Conservation (phyloP, 331 rosid species). For the Arachis monticola region DNA sequence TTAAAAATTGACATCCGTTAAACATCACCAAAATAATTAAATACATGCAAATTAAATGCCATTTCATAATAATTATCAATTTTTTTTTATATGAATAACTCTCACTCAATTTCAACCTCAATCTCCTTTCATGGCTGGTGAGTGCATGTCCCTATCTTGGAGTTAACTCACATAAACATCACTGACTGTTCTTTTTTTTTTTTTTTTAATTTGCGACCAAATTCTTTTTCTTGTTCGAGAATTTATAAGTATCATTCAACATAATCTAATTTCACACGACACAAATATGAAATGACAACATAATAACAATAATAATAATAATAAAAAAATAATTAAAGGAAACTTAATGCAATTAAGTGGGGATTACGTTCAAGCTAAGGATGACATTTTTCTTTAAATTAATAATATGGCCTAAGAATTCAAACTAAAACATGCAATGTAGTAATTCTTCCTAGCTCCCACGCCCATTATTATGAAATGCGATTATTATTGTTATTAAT, state of each 20-base stretch:
- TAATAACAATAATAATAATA: neutral
- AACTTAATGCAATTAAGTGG: neutral
- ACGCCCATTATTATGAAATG: neutral
- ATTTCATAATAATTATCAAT: conserved; percentile 1
- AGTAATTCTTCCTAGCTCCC: neutral
- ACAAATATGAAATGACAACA: neutral
- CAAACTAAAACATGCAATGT: conserved; percentile 12
- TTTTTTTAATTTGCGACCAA: conserved; percentile 38
- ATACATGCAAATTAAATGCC: conserved; percentile 4
- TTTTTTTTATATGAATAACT: neutral
- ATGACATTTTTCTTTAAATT: conserved; percentile 17
- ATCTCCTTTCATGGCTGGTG: conserved; percentile 46
- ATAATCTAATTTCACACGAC: conserved; percentile 31
- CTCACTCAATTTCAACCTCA: conserved; percentile 46
- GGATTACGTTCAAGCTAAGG: conserved; percentile 21
- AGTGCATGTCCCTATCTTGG: conserved; percentile 37
- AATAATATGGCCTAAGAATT: neutral
- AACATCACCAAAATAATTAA: neutral
- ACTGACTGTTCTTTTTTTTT: conserved; percentile 25
- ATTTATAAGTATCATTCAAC: neutral
- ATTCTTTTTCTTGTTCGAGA: neutral
- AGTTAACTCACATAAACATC: conserved; percentile 37
- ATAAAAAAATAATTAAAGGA: neutral
- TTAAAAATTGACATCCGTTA: conserved; percentile 27
- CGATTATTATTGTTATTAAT: neutral